Evolutionary conservation across 768 basidiomycete genomes (phyloP).

Genomic region (Polyporus arcularius): DNA sequence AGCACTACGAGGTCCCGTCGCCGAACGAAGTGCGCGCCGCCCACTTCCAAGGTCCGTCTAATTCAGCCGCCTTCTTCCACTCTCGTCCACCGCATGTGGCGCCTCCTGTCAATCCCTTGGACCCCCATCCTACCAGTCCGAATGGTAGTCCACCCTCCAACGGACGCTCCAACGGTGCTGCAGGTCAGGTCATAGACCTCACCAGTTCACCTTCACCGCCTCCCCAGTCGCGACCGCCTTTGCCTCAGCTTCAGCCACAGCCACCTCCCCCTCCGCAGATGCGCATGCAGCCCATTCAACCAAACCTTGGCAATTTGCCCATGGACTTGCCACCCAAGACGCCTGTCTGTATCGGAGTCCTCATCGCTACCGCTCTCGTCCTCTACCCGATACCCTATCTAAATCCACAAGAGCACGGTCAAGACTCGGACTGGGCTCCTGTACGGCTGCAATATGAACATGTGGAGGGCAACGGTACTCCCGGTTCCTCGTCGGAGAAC

Average conservation of each 20-base stretch:
- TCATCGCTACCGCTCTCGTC: slow-evolving; percentile 80
- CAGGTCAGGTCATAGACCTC: slow-evolving; percentile 71
- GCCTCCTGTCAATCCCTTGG: slow-evolving; percentile 6
- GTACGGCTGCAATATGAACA: slow-evolving; percentile 76
- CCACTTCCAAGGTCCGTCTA: slow-evolving; percentile 49
- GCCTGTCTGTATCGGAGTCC: slow-evolving; percentile 85
- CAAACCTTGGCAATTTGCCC: slow-evolving; percentile 37
- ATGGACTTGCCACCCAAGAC: slow-evolving; percentile 74
- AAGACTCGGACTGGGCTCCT: slow-evolving; percentile 63
- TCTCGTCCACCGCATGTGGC: slow-evolving; percentile 11
- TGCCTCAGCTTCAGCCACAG: slow-evolving; percentile 18
- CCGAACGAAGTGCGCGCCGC: slow-evolving; percentile 45
- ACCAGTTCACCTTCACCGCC: slow-evolving; percentile 37
- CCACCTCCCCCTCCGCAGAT: too few species aligned
- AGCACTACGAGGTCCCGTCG: slow-evolving; percentile 5
- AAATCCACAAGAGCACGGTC: slow-evolving; percentile 35
- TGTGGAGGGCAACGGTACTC: slow-evolving; percentile 45
- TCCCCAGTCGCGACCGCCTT: slow-evolving; percentile 18
- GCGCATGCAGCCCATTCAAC: slow-evolving; percentile 1
- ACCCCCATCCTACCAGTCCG: neutral
- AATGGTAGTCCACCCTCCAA: slow-evolving; percentile 14
- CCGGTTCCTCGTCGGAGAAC: slow-evolving; percentile 55
- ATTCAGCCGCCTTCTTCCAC: slow-evolving; percentile 35
- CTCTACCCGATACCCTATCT: slow-evolving; percentile 81
- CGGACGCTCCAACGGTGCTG: slow-evolving; percentile 6